phyloP scores from a whole-genome alignment of 1,284 basidiomycete species.

The Trametes hirsuta region DNA sequence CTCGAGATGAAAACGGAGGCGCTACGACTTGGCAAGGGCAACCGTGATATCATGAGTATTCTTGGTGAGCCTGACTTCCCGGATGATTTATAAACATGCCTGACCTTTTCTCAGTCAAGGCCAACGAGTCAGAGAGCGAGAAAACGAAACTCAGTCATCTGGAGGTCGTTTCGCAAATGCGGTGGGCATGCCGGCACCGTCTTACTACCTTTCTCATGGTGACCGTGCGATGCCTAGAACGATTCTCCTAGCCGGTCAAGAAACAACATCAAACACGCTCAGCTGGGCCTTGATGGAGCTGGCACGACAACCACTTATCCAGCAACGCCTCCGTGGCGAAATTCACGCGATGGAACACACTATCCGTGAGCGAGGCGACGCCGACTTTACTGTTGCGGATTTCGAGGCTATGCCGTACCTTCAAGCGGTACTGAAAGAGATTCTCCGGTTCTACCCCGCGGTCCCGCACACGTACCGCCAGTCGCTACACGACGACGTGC shows the following conservation, averaged over 20 bases:
- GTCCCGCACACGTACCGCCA: conserved; percentile 31
- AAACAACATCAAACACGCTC: conserved; percentile 51
- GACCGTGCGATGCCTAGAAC: conserved; percentile 31
- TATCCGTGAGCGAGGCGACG: conserved; percentile 43
- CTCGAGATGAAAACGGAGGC: conserved; percentile 43
- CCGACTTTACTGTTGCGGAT: conserved; percentile 49
- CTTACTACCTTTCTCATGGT: not conserved
- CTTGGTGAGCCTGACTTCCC: conserved; percentile 35
- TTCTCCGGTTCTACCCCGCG: conserved; percentile 36
- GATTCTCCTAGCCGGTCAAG: conserved; percentile 52
- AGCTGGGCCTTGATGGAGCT: conserved; percentile 48
- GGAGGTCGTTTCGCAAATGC: conserved; percentile 59
- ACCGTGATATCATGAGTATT: conserved; percentile 46
- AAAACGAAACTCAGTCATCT: conserved; percentile 48
- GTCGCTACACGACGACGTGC: conserved; percentile 35
- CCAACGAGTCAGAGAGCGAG: conserved; percentile 51
- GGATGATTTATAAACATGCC: not conserved
- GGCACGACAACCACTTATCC: conserved; percentile 41
- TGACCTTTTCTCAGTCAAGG: conserved; percentile 45
- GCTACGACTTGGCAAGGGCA: conserved; percentile 33
- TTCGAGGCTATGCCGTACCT: conserved; percentile 57
- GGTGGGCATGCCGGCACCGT: conserved; percentile 34
- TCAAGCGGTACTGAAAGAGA: conserved; percentile 53
- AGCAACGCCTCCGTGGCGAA: conserved; percentile 45
- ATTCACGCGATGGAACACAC: conserved; percentile 39